Evolutionary conservation across 164 flowering plant genomes (phyloP).

Genomic region (Liriodendron chinense): DNA sequence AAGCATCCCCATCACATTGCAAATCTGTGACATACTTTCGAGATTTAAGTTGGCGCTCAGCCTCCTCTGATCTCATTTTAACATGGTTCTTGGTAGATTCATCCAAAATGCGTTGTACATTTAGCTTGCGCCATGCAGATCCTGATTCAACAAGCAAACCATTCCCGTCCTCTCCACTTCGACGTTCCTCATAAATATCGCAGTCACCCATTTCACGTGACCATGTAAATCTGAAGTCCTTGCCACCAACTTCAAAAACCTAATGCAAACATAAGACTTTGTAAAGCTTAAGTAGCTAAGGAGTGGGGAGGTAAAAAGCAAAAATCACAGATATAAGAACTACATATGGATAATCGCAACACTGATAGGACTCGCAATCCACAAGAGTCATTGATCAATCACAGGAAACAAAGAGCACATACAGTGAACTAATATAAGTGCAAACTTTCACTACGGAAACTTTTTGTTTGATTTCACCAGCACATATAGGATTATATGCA

Average conservation of each 20-base stretch:
- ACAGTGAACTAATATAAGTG: neutral
- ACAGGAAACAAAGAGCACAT: neutral
- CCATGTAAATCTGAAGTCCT: conserved; percentile 90
- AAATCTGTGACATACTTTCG: conserved; percentile 65
- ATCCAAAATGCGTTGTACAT: conserved; percentile 83
- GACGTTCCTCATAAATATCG: conserved; percentile 91
- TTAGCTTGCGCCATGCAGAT: conserved; percentile 87
- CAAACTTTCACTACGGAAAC: neutral
- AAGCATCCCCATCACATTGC: neutral
- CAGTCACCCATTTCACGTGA: conserved; percentile 77
- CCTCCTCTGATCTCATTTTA: conserved; percentile 94
- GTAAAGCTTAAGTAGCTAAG: neutral
- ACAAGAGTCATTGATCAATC: neutral
- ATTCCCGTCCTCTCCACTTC: conserved; percentile 73
- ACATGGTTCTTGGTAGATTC: conserved; percentile 93
- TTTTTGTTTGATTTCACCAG: neutral
- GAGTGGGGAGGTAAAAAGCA: conserved; percentile 1
- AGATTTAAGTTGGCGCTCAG: conserved; percentile 66
- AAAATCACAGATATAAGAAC: neutral
- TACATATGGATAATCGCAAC: neutral
- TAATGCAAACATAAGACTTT: conserved; percentile 26
- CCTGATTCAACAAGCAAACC: conserved; percentile 96
- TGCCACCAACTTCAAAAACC: conserved; percentile 93
- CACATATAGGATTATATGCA: neutral
- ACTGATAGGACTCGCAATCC: neutral